Base-by-base conservation (phyloP, 2,329 filamentous ascomycete genomes). In the Ceratocystis harringtonii region DNA sequence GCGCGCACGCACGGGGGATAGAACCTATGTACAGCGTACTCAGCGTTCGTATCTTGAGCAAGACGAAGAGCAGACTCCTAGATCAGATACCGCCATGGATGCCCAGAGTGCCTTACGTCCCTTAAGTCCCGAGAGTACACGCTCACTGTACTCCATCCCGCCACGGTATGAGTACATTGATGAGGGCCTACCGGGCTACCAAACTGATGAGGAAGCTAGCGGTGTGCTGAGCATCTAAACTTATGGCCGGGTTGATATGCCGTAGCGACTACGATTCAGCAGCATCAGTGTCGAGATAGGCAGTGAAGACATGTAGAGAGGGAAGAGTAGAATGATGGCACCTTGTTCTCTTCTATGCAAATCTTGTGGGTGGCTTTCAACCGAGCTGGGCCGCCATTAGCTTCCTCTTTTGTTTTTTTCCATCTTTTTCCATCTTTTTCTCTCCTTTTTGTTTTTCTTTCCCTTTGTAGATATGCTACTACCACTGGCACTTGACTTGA, bases 161-260 rank as follows among this genome's bases (percentile, higher is more conserved):
- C 68, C 68, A 12, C 60, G 57, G 43, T 69, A 69, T 41, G 68
- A 69, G 57, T 61, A 62, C 8, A 45, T 63, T 36, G 69, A 70
- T 6, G 69, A 69, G 62, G 68, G 63, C 17, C 69, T 68, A 5
- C 70, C 70, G 3, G 68, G 66, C 8, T 71, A 71, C 62, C 67
- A 70, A 45, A 63, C 58, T n/a, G 66, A 61, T 12, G 65, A 67
- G 25, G 68, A 69, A 44, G 55, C 43, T 5, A 12, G 36, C 36
- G 44, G 28, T 8, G 62, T 44, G 44, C 61, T 48, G 45, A 57
- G 22, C 15, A 30, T 48, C 19, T 44, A 30, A 22, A 25, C 44
- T 6, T 22, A 8, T 7, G 28, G 36, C 17, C 28, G 28, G 7
- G 32, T 10, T n/a, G 55, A 58, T 58, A 12, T 58, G 55, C 28